phyloP scores from a whole-genome alignment of 1,139 yeast genomes.

The Taphrina deformans region DNA sequence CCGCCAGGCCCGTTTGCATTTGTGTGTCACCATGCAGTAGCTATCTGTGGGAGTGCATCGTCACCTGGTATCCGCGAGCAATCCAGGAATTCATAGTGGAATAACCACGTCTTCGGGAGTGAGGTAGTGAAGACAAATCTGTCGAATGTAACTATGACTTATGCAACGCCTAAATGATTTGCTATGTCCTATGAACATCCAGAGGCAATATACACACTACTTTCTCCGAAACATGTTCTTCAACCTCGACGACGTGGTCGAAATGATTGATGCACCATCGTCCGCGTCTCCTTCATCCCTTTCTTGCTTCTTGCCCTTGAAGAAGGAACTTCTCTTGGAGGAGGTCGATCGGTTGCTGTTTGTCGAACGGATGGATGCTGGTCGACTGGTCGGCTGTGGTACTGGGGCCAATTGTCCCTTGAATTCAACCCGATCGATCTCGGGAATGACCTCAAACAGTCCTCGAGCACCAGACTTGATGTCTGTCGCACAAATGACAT shows the following conservation, averaged over 20 bases:
- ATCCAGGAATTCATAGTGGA: too few species aligned
- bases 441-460: conserved; percentile 27
- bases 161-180: not conserved
- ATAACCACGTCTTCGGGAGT: too few species aligned
- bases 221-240: conserved; percentile 19
- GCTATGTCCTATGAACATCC: too few species aligned
- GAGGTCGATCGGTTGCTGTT: not conserved
- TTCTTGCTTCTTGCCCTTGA: not conserved
- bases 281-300: conserved; percentile 22
- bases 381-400: not conserved
- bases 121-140: too few species aligned
- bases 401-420: conserved; percentile 25
- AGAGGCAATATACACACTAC: too few species aligned
- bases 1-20: too few species aligned
- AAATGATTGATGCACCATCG: conserved; percentile 20
- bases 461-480: conserved; percentile 27
- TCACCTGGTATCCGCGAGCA: too few species aligned
- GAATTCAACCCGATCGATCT: conserved; percentile 28
- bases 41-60: too few species aligned
- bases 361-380: conserved; percentile 9
- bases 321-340: conserved; percentile 1
- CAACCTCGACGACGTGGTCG: conserved; percentile 23
- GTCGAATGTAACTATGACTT: too few species aligned
- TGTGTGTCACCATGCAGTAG: too few species aligned
- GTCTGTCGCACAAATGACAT: conserved; percentile 29